Base-by-base conservation (phyloP, 192 early-diverging fungal genomes). In the Powellomyces hirtus region DNA sequence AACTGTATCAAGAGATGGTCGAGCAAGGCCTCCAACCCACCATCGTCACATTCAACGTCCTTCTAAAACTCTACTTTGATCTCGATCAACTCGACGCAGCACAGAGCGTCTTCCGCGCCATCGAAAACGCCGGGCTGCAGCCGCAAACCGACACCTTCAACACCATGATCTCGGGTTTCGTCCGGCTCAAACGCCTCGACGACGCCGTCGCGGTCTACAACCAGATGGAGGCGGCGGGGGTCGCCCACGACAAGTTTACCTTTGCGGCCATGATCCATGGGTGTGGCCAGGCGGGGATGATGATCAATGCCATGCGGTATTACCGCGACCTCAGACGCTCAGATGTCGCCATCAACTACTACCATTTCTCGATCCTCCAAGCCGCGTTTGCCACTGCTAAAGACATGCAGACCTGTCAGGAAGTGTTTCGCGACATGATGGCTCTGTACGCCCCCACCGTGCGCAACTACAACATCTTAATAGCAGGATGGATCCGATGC, bases 221-320 rank as follows among this genome's bases (percentile, higher is more conserved):
- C n/a, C 13, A 59, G 37, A 60, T 69, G 67, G 13, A 50, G 35
- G 22, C n/a, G 14, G 4, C n/a, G 6, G 67, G 67, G 13, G 26
- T 60, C n/a, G n/a, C 38, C 14, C 58, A 56, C 24, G 46, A 60
- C 52, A 36, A 36, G 35, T 50, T 38, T 37, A 69, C 67, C 4
- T 69, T 60, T 36, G 67, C 42, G 13, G 36, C 35, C 22, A 24
- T 69, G 27, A 69, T 69, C 5, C 56, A 60, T 20, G 56, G 29
- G 10, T 60, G 37, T 35, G 67, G 38, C 0, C 22, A 37, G 14
- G 55, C 38, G 24, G 67, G 67, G 16, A 45, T 69, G 55, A 69
- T 69, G 67, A 60, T 69, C 38, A 59, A 69, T 30, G 55, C 67
- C 10, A 60, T 69, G 67, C n/a, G 44, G 31, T 69, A 60, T 45